Evolutionary conservation across 2,329 filamentous ascomycete genomes (phyloP), one percentile per base, ranked within the genome.

Genomic region (Thielaviopsis ethacetica): DNA sequence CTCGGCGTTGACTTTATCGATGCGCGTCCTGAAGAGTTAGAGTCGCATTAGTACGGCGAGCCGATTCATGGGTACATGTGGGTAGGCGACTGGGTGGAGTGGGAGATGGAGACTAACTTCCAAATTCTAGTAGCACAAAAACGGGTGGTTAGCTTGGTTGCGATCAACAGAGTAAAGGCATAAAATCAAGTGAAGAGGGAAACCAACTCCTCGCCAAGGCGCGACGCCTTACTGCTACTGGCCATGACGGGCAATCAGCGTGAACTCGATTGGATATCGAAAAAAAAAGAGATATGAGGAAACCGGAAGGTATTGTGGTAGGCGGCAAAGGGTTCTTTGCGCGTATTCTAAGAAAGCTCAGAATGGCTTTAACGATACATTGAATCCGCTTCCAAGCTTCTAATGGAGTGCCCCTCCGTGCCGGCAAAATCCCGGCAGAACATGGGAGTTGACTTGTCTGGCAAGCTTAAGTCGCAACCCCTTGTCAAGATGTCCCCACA

Each of bases 1-100:
- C 75, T 98, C 93, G 64, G 93, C 89, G 73, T 96, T 96, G 75
- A 97, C 90, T 73, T 97, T 97, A 73, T 97, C 91, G 68, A 96
- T 86, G 67, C 90, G 86, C 62, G 88, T 94, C 75, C 91, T 97
- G 70, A 53, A 17, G 53, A 41, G 24, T 47, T 34, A 50, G 30
- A 38, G 49, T 52, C 30, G 53, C 52, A 53, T 58, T 58, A 17
- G 51, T 13, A 53, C 54, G 27, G 17, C 44, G 44, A 49, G 44
- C n/a, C 44, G n/a, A 49, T 49, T 49, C 5, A 49, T 49, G 22
- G 47, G 21, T 24, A 27, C 19, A 27, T 51, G 50, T 38, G 24
- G 30, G 52, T 19, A 19, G 13, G 15, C n/a, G 38, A 50, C 41
- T 19, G n/a, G 41, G 22, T 26, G 34, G 22, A 24, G 50, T 38